Base-by-base conservation (phyloP, 768 basidiomycete genomes). In the Candolleomyces aberdarensis region DNA sequence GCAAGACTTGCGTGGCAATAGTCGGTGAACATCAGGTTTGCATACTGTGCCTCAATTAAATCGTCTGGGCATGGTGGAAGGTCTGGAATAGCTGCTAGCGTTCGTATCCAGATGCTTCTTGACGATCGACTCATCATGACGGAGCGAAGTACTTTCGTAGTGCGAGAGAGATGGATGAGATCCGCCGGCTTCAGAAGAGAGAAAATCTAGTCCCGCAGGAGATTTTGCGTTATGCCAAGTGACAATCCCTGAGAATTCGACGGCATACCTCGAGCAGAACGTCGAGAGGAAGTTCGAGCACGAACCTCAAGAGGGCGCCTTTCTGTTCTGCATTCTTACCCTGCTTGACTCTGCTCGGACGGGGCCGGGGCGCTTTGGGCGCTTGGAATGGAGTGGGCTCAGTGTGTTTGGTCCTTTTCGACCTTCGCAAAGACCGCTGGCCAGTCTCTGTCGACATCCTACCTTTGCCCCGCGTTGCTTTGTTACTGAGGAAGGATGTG, bases 81-180 rank as follows among this genome's bases (percentile, higher is more conserved):
- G 10, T 51, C 58, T 47, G 62, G 57, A 41, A 63, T 53, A 41
- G 51, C 47, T 36, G 63, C 54, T 15, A 60, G 52, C 17, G 50
- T 43, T 44, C 53, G 31, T 29, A 15, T 62, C 63, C 60, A 64
- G 19, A 64, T 44, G 26, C 29, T 13, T n/a, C 48, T 54, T 19
- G 63, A 57, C 7, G 60, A 58, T 32, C 56, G 60, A 4, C 44
- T 58, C 68, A 71, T 69, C 3, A 72, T 43, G 8, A 67, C 65
- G 5, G 32, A 55, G 11, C 73, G 73, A 39, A 80, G 65, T 13
- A 63, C 39, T 59, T 72, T 75, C 13, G 74, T 70, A 20, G 73
- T 75, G 26, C 76, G 73, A n/a, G 78, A 69, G 22, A 81, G 71
- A 39, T 65, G 66, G 26, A 80, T 66, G 20, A 80, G 64, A 57